These are phyloP conservation scores for Cochlearia excelsa DNA, from an alignment of 345 rosid species.

Conservation along the genomic window DNA sequence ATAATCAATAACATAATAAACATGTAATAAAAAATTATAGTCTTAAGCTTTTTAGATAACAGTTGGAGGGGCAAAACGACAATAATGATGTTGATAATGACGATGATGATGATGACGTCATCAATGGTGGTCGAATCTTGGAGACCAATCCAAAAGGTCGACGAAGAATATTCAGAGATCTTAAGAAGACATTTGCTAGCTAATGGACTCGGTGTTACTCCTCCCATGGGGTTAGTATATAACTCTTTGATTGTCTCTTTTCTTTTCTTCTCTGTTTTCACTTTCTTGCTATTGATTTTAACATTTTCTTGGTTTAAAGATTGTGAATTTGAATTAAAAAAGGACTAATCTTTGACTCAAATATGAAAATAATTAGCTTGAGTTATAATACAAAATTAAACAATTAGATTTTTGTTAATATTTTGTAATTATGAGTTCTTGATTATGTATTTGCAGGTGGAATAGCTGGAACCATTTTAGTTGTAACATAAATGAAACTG, in stretches of 20 bases:
- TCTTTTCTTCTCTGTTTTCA: background rate
- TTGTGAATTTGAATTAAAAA: no score
- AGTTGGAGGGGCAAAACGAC: no score
- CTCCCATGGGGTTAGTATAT: slow-evolving; percentile 65
- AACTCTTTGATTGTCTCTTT: background rate
- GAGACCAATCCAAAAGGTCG: slow-evolving; percentile 23
- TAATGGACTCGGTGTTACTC: slow-evolving; percentile 66
- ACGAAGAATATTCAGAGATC: slow-evolving; percentile 19
- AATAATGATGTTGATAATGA: no score
- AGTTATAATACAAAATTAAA: no score
- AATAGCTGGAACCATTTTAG: slow-evolving; percentile 92
- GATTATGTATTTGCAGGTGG: slow-evolving; percentile 56
- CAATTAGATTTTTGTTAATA: no score
- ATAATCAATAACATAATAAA: no score
- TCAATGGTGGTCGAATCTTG: slow-evolving; percentile 32
- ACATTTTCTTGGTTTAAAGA: no score
- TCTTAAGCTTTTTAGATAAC: no score
- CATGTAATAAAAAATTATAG: no score
- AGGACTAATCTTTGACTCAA: no score
- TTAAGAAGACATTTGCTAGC: slow-evolving; percentile 51
- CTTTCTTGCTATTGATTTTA: background rate
- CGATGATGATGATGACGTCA: slow-evolving; percentile 10
- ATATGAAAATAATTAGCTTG: no score
- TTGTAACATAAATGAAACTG: slow-evolving; percentile 59
- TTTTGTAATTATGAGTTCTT: background rate